phyloP scores from a whole-genome alignment of 78 protist species.

The Dictyostelium brefeldianum region DNA sequence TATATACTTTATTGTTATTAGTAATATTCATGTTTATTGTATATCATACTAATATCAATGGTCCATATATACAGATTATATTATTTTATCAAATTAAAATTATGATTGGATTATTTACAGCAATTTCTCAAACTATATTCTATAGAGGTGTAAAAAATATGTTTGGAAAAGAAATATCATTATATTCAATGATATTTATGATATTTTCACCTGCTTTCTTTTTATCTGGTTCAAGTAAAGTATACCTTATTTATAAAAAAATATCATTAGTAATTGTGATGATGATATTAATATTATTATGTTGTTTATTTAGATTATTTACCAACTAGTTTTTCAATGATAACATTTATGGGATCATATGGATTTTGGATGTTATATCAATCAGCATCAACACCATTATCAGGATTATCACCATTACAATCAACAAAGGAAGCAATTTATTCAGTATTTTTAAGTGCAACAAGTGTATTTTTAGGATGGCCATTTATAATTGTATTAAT shows the following conservation, averaged over 20 bases:
- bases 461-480: slow-evolving; percentile 87
- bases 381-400: slow-evolving; percentile 16
- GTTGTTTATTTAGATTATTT: slow-evolving; percentile 34
- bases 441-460: slow-evolving; percentile 63
- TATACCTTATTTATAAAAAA: not conserved
- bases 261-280: not conserved
- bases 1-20: too few species aligned
- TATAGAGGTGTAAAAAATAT: slow-evolving; percentile 27
- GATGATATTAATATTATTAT: not conserved
- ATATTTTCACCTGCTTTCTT: slow-evolving; percentile 66
- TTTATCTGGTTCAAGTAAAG: slow-evolving; percentile 60
- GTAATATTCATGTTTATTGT: too few species aligned
- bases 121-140: slow-evolving; percentile 54
- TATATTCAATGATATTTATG: slow-evolving; percentile 39
- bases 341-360: slow-evolving; percentile 39
- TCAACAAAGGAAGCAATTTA: slow-evolving; percentile 8
- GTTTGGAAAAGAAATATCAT: slow-evolving; percentile 65
- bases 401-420: slow-evolving; percentile 16
- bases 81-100: slow-evolving; percentile 43
- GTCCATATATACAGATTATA: not conserved
- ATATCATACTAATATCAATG: too few species aligned
- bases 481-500: slow-evolving; percentile 85
- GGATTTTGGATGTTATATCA: slow-evolving; percentile 75
- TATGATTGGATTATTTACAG: slow-evolving; percentile 16
- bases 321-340: slow-evolving; percentile 81